Evolutionary conservation across 768 basidiomycete genomes (phyloP).

Genomic region (Boletus bicolor): DNA sequence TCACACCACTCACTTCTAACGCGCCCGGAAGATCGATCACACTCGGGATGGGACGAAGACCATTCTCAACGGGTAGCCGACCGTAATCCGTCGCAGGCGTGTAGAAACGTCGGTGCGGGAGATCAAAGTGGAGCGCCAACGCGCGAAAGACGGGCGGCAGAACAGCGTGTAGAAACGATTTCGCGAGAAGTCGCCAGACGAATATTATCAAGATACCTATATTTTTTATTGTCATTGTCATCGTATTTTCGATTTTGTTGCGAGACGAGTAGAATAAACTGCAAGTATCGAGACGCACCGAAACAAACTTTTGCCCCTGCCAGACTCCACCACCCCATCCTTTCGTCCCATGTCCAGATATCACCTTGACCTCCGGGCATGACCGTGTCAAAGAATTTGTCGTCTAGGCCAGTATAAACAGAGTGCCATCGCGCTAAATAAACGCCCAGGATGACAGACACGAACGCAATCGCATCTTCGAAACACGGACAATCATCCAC

Average conservation of each 20-base stretch:
- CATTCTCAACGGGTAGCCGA: constrained; percentile 55
- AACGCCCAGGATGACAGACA: constrained; percentile 80
- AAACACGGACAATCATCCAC: constrained; percentile 98
- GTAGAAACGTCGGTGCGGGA: constrained; percentile 87
- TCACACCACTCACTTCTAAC: constrained; percentile 39
- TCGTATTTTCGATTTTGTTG: neutral
- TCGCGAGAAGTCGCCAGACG: constrained; percentile 84
- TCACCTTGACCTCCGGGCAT: constrained; percentile 61
- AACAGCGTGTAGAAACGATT: constrained; percentile 65
- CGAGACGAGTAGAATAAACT: neutral
- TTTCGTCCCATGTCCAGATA: constrained; percentile 32
- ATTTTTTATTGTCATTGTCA: neutral
- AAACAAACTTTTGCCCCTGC: constrained; percentile 40
- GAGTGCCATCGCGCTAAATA: constrained; percentile 66
- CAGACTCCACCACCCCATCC: constrained; percentile 35
- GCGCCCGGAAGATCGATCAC: constrained; percentile 72
- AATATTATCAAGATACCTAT: constrained; percentile 78
- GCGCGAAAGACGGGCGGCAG: constrained; percentile 85
- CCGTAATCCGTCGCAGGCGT: constrained; percentile 88
- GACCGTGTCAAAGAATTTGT: constrained; percentile 27
- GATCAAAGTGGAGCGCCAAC: constrained; percentile 58
- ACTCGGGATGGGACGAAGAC: constrained; percentile 74
- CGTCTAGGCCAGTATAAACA: constrained; percentile 40
- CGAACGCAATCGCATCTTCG: constrained; percentile 92
- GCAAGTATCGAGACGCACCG: constrained; percentile 30